Conservation (phyloP, 2,329 filamentous ascomycete genomes). For the Tolypocladium album region DNA sequence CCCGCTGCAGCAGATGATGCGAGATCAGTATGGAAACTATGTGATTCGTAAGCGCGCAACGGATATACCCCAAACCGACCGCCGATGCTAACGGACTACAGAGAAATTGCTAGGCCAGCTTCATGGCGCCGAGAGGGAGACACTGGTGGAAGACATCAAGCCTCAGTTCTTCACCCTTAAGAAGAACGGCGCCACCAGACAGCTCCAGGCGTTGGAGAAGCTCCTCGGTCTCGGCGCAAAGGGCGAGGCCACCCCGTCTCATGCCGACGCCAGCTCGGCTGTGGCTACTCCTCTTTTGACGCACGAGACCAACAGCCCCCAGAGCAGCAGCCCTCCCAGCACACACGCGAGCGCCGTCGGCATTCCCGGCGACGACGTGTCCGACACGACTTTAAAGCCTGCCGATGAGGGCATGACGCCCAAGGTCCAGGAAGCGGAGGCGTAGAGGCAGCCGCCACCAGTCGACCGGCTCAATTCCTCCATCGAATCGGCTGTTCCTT, state of each 20-base stretch:
- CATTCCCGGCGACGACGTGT: slow-evolving; percentile 18
- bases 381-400: slow-evolving; percentile 10
- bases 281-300: slow-evolving; percentile 57
- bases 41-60: slow-evolving; percentile 66
- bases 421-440: slow-evolving; percentile 19
- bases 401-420: slow-evolving; percentile 6
- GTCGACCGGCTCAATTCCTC: not conserved
- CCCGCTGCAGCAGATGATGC: slow-evolving; percentile 68
- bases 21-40: slow-evolving; percentile 90
- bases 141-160: slow-evolving; percentile 53
- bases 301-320: slow-evolving; percentile 58
- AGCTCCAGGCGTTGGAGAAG: slow-evolving; percentile 31
- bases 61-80: not conserved
- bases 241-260: slow-evolving; percentile 23
- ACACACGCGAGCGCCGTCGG: slow-evolving; percentile 46
- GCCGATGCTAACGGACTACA: slow-evolving; percentile 26
- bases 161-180: slow-evolving; percentile 51
- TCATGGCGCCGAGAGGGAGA: slow-evolving; percentile 45
- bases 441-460: slow-evolving; percentile 7
- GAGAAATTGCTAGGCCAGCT: slow-evolving; percentile 68
- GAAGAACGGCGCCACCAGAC: slow-evolving; percentile 54
- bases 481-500: not conserved
- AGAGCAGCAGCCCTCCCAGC: slow-evolving; percentile 55
- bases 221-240: slow-evolving; percentile 15
- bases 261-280: slow-evolving; percentile 38